These are phyloP conservation scores for Euphorbia schlechtendalii DNA, from an alignment of 441 rosid genomes.

Conservation along the genomic window DNA sequence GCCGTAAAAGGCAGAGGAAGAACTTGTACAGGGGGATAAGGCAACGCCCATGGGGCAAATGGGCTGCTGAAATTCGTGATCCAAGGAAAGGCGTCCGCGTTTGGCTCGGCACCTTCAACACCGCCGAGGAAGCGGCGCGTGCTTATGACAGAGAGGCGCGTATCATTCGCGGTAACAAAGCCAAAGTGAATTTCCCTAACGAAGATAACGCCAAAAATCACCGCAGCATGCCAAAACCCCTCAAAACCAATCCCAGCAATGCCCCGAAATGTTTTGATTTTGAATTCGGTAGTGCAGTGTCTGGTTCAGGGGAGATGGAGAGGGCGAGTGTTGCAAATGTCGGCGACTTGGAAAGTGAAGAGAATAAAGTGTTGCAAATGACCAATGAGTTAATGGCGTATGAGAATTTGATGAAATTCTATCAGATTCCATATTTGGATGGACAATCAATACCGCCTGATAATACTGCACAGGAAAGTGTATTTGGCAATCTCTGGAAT, in stretches of 20 bases:
- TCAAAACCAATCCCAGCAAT: constrained; percentile 5
- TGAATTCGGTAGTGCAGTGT: constrained; percentile 26
- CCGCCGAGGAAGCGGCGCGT: constrained; percentile 84
- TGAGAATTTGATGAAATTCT: constrained; percentile 63
- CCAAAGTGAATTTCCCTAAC: constrained; percentile 81
- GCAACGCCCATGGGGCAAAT: constrained; percentile 88
- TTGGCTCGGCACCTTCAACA: constrained; percentile 87
- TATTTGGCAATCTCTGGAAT: constrained; percentile 49
- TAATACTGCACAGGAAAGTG: constrained; percentile 34
- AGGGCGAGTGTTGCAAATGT: constrained; percentile 11
- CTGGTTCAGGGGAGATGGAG: constrained; percentile 20
- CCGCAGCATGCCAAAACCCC: constrained; percentile 10
- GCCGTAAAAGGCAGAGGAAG: constrained; percentile 59
- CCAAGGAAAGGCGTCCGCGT: constrained; percentile 83
- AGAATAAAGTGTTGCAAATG: constrained; percentile 37
- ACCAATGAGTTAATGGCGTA: constrained; percentile 67
- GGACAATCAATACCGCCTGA: constrained; percentile 37
- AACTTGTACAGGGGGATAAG: constrained; percentile 75
- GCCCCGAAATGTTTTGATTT: constrained; percentile 8
- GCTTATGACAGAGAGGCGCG: constrained; percentile 83
- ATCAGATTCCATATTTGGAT: constrained; percentile 62
- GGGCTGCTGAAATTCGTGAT: constrained; percentile 93
- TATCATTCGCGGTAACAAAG: constrained; percentile 71
- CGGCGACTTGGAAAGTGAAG: constrained; percentile 13
- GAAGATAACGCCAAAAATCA: constrained; percentile 30